These are phyloP conservation scores for Lactarius indigo DNA, from an alignment of 768 basidiomycete species.

Conservation along the genomic window DNA sequence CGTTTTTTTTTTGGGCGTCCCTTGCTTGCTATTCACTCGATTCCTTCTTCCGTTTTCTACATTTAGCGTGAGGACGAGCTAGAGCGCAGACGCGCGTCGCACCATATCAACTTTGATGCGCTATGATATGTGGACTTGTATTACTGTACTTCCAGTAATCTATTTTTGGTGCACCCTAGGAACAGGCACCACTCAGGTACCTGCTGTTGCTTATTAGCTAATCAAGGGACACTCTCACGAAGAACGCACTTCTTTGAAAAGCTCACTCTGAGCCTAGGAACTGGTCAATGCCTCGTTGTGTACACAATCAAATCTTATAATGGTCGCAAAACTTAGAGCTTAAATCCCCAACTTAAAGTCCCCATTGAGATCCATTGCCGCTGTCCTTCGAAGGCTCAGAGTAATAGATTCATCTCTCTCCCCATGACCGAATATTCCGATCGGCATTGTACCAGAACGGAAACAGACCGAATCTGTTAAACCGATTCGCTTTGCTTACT, in stretches of 20 bases:
- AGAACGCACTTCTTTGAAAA: background rate
- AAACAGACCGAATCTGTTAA: background rate
- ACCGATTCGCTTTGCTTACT: too few species aligned
- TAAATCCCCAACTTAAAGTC: background rate
- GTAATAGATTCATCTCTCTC: too few species aligned
- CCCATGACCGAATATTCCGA: too few species aligned
- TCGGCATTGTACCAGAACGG: background rate
- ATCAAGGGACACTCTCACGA: too few species aligned
- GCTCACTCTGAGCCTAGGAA: background rate
- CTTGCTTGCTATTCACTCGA: background rate
- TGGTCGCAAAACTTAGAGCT: background rate
- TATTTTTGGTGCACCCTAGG: background rate
- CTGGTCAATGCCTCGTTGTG: background rate
- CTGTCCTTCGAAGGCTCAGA: too few species aligned
- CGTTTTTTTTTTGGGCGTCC: conserved; percentile 26
- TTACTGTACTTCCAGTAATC: background rate
- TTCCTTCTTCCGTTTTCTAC: background rate
- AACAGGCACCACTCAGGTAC: background rate
- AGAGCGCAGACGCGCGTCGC: conserved; percentile 82
- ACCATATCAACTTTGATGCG: conserved; percentile 97
- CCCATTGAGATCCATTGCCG: too few species aligned
- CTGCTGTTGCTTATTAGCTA: too few species aligned
- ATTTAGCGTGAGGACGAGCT: conserved; percentile 87
- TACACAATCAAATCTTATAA: background rate
- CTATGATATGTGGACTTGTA: conserved; percentile 44